Evolutionary conservation across 2,329 filamentous ascomycete species (phyloP).

Genomic region (Talaromyces sp.): DNA sequence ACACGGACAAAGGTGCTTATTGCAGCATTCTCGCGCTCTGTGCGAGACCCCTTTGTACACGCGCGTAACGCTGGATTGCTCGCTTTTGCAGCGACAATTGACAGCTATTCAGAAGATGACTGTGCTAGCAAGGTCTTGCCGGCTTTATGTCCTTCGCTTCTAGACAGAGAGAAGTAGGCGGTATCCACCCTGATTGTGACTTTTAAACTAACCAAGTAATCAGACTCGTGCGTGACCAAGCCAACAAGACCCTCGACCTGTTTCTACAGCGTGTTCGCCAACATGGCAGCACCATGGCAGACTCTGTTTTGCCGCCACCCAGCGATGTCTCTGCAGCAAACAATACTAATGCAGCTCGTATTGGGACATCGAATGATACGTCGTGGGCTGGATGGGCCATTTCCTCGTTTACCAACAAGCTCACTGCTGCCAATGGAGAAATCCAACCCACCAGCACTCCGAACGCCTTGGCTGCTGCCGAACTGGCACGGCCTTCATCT

Average conservation of each 20-base stretch:
- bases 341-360: conserved; percentile 56
- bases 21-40: conserved; percentile 82
- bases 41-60: conserved; percentile 92
- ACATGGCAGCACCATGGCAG: conserved; percentile 70
- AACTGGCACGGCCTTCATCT: conserved; percentile 42
- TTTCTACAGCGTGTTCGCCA: conserved; percentile 82
- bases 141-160: conserved; percentile 72
- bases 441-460: conserved; percentile 62
- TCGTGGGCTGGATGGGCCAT: conserved; percentile 97
- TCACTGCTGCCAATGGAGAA: conserved; percentile 77
- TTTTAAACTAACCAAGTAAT: background rate
- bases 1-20: conserved; percentile 85
- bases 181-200: background rate
- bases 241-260: conserved; percentile 79
- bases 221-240: conserved; percentile 77
- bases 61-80: conserved; percentile 84
- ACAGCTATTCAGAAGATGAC: conserved; percentile 85
- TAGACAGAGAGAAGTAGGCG: conserved; percentile 82
- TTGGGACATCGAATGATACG: conserved; percentile 68
- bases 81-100: conserved; percentile 77
- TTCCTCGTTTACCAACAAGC: conserved; percentile 94
- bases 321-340: conserved; percentile 30
- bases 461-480: conserved; percentile 39
- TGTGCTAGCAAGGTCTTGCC: conserved; percentile 80
- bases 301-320: conserved; percentile 68